Percentiles rank a stretch among this genome's conserved stretches.
These are phyloP conservation scores for Quercus tomentella DNA, from an alignment of 331 rosid species.

Conservation along the genomic window DNA sequence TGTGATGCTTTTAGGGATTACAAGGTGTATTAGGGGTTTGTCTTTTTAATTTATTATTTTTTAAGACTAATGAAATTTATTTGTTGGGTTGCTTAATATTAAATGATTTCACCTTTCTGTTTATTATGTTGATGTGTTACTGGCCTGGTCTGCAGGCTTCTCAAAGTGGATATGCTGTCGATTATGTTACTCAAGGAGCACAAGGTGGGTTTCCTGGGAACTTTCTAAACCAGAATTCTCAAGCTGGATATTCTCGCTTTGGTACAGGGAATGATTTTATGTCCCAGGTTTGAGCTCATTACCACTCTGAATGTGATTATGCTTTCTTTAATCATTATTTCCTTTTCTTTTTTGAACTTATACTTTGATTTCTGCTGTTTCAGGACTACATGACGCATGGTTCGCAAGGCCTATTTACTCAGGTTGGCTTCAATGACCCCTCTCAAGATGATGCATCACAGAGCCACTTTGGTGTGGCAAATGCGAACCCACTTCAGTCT, in stretches of 20 bases:
- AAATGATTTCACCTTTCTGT: not conserved
- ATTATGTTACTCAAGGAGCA: conserved; percentile 89
- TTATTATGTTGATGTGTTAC: not conserved
- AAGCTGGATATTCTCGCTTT: conserved; percentile 93
- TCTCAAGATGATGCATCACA: conserved; percentile 87
- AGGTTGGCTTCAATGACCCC: conserved; percentile 87
- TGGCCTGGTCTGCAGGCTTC: conserved; percentile 63
- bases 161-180: conserved; percentile 93
- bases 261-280: conserved; percentile 93
- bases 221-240: conserved; percentile 88
- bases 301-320: not conserved
- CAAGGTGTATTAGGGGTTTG: not conserved
- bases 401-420: conserved; percentile 89
- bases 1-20: not conserved
- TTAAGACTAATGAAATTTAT: not conserved
- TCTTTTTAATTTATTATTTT: not conserved
- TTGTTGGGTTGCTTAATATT: not conserved
- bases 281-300: conserved; percentile 75
- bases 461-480: conserved; percentile 69
- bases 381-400: conserved; percentile 98
- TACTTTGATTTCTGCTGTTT: not conserved
- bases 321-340: not conserved
- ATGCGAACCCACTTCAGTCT: conserved; percentile 87
- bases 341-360: conserved; percentile 11
- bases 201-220: conserved; percentile 95